These are phyloP conservation scores for Flagelloscypha sp. DNA, from an alignment of 768 basidiomycete species.

Conservation along the genomic window DNA sequence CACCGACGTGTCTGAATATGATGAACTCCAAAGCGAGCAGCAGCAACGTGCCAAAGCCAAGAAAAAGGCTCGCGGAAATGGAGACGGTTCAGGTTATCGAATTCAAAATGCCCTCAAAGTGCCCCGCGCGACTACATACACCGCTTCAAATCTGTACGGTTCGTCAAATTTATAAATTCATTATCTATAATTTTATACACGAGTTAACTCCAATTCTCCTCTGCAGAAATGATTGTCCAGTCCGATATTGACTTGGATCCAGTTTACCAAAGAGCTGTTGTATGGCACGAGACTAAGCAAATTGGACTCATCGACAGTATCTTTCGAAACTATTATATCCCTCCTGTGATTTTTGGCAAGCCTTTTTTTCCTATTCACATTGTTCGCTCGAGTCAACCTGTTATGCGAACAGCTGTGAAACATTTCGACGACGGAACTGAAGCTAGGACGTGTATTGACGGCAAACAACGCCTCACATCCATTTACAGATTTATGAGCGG, in stretches of 20 bases:
- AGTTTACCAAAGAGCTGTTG: constrained; percentile 76
- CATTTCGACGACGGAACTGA: constrained; percentile 55
- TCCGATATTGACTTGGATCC: constrained; percentile 64
- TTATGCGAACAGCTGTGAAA: constrained; percentile 33
- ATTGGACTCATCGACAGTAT: constrained; percentile 70
- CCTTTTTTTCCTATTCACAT: background rate
- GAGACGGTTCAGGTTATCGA: constrained; percentile 19
- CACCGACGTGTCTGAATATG: no score
- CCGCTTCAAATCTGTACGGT: constrained; percentile 55
- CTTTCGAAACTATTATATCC: constrained; percentile 72
- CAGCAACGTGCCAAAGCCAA: no score
- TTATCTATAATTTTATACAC: background rate
- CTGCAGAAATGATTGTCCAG: constrained; percentile 53
- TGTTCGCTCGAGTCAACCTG: constrained; percentile 1
- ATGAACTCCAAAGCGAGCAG: no score
- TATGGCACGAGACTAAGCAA: constrained; percentile 74
- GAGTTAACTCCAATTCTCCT: background rate
- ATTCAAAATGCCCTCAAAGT: constrained; percentile 41
- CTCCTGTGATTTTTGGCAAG: constrained; percentile 71
- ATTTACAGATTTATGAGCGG: constrained; percentile 71
- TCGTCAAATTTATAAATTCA: constrained; percentile 9
- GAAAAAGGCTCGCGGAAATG: no score
- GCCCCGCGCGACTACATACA: constrained; percentile 55
- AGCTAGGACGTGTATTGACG: constrained; percentile 64
- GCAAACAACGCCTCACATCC: constrained; percentile 74